Conservation (phyloP, 1,284 basidiomycete species). For the Boletellus deceptivus region DNA sequence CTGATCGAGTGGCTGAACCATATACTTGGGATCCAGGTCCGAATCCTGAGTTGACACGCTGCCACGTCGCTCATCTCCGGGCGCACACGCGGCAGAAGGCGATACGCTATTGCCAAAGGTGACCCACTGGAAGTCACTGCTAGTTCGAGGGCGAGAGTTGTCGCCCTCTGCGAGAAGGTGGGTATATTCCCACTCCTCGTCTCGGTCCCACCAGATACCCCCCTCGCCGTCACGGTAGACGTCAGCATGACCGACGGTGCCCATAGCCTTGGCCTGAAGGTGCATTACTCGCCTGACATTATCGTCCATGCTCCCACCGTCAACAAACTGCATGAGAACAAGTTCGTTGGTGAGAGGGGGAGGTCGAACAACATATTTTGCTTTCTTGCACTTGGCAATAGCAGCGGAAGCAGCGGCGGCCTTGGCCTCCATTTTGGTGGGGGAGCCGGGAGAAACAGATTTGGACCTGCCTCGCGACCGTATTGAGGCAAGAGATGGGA, state of each 20-base stretch:
- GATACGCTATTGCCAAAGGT: constrained; percentile 35
- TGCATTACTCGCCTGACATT: constrained; percentile 57
- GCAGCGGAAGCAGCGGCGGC: constrained; percentile 27
- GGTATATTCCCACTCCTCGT: constrained; percentile 66
- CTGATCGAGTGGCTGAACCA: constrained; percentile 44
- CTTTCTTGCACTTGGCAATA: constrained; percentile 46
- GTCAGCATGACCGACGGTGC: constrained; percentile 41
- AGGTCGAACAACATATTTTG: constrained; percentile 35
- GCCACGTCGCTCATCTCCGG: constrained; percentile 40
- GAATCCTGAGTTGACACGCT: constrained; percentile 52
- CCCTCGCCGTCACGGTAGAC: constrained; percentile 59
- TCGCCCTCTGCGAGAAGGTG: constrained; percentile 47
- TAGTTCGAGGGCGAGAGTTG: constrained; percentile 7
- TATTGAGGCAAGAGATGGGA: constrained; percentile 48
- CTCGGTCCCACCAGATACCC: constrained; percentile 66
- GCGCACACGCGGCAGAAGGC: constrained; percentile 12
- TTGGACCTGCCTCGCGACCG: constrained; percentile 36
- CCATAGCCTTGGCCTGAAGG: constrained; percentile 45
- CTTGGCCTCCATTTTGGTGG: constrained; percentile 23
- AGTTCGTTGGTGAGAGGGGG: constrained; percentile 61
- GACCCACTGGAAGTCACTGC: constrained; percentile 41
- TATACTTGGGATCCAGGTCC: constrained; percentile 48
- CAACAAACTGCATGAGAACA: constrained; percentile 62
- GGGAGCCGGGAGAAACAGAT: constrained; percentile 25
- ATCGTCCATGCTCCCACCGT: constrained; percentile 59